Evolutionary conservation across 192 early-diverging fungal species (phyloP).

Genomic region (Glomus cerebriforme): DNA sequence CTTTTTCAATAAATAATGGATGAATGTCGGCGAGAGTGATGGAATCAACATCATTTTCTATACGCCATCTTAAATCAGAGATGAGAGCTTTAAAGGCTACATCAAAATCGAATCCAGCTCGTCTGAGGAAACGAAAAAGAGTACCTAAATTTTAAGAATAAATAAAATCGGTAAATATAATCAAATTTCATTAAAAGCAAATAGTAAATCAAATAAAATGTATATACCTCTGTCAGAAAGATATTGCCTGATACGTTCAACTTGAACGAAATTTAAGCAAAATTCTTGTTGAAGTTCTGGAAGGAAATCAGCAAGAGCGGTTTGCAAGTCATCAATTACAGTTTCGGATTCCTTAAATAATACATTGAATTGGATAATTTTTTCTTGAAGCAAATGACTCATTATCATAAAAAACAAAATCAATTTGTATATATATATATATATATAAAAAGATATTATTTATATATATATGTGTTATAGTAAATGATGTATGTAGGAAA

Average conservation of each 20-base stretch:
- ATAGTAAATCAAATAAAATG: not conserved
- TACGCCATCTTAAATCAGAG: slow-evolving; percentile 44
- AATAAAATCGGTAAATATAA: not conserved
- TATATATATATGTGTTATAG: slow-evolving; percentile 1
- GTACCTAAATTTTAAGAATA: slow-evolving; percentile 36
- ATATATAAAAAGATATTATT: not conserved
- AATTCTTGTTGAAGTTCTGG: slow-evolving; percentile 10
- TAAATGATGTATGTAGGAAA: not conserved
- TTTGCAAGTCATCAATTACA: slow-evolving; percentile 19
- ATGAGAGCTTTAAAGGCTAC: slow-evolving; percentile 25
- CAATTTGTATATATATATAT: not conserved
- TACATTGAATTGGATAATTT: slow-evolving; percentile 6
- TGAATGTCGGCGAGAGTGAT: slow-evolving; percentile 30
- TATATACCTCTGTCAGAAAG: slow-evolving; percentile 19
- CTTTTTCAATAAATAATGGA: slow-evolving; percentile 35
- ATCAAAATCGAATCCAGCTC: slow-evolving; percentile 33
- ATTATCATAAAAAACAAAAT: slow-evolving; percentile 18
- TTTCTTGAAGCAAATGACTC: slow-evolving; percentile 24
- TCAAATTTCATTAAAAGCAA: not conserved
- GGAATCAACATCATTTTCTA: slow-evolving; percentile 32
- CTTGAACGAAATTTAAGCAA: slow-evolving; percentile 24
- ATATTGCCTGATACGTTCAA: slow-evolving; percentile 33
- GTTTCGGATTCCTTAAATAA: slow-evolving; percentile 27
- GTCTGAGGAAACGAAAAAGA: slow-evolving; percentile 47
- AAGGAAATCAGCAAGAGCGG: not conserved